These are phyloP conservation scores for Pythium graminicola DNA, from an alignment of 352 stramenopile species.

Conservation along the genomic window DNA sequence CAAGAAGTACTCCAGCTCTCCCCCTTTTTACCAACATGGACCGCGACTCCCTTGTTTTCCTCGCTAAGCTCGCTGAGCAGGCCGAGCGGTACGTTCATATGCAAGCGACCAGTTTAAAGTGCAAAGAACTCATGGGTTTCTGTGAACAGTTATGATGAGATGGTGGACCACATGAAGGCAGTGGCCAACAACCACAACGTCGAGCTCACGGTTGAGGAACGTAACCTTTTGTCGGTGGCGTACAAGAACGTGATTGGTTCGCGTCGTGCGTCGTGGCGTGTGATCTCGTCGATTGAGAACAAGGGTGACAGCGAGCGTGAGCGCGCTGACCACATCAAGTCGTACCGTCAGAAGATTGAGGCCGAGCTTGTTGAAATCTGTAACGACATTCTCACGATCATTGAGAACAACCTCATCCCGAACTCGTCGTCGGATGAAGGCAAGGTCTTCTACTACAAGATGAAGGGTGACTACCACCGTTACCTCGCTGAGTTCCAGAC, in stretches of 20 bases:
- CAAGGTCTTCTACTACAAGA: conserved; percentile 99
- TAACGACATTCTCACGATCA: conserved; percentile 97
- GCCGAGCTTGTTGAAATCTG: conserved; percentile 95
- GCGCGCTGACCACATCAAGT: conserved; percentile 76
- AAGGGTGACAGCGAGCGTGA: conserved; percentile 94
- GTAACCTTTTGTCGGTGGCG: conserved; percentile 93
- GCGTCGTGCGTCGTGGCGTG: conserved; percentile 96
- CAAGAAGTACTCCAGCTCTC: conserved; percentile 24
- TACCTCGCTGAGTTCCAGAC: conserved; percentile 99
- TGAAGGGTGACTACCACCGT: conserved; percentile 99
- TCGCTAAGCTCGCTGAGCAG: conserved; percentile 78
- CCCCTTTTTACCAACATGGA: conserved; percentile 42
- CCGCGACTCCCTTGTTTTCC: conserved; percentile 72
- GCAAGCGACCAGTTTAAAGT: background rate
- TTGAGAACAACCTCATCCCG: conserved; percentile 97
- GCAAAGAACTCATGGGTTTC: background rate
- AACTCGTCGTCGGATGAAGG: conserved; percentile 96
- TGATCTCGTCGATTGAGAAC: conserved; percentile 98
- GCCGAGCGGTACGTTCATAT: conserved; percentile 51
- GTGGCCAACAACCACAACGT: conserved; percentile 93
- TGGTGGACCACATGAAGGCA: conserved; percentile 98
- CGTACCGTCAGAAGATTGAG: conserved; percentile 97
- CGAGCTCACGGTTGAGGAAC: conserved; percentile 98
- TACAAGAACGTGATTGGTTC: conserved; percentile 99
- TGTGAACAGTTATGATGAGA: conserved; percentile 78